A percentile compares a stretch with the other conserved stretches of the same genome.
These are phyloP conservation scores for Cryptosporidium andersoni DNA, from an alignment of 169 alveolate species.

Conservation along the genomic window DNA sequence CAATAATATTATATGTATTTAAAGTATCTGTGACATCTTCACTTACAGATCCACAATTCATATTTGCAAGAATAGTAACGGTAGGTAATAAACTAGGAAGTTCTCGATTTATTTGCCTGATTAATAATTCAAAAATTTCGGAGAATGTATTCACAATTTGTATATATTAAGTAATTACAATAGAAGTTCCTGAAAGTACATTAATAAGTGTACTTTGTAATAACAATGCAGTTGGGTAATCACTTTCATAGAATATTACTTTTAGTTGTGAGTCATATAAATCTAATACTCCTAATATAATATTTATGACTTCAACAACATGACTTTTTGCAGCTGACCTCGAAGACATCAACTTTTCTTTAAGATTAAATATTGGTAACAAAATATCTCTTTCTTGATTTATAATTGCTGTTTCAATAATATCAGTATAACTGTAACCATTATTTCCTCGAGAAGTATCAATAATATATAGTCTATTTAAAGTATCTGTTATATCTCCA, in stretches of 20 bases:
- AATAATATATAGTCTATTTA: slow-evolving; percentile 16
- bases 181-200: slow-evolving; percentile 37
- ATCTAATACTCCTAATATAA: background rate
- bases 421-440: background rate
- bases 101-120: background rate
- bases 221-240: background rate
- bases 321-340: background rate
- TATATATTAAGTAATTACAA: too few relatives aligned
- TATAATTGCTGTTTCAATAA: slow-evolving; percentile 9
- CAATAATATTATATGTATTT: slow-evolving; percentile 2
- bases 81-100: background rate
- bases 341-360: background rate
- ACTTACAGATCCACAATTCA: background rate
- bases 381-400: slow-evolving; percentile 3
- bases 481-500: background rate
- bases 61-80: slow-evolving; percentile 19
- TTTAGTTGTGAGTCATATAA: background rate
- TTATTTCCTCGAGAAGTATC: background rate
- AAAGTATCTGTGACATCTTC: background rate
- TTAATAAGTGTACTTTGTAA: background rate
- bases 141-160: background rate
- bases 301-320: background rate
- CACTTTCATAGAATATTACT: slow-evolving; percentile 20
- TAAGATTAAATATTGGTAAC: slow-evolving; percentile 2
- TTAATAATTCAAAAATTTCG: background rate